Evolutionary conservation across 2,329 filamentous ascomycete genomes (phyloP).

Genomic region (Cladosporium sp.): DNA sequence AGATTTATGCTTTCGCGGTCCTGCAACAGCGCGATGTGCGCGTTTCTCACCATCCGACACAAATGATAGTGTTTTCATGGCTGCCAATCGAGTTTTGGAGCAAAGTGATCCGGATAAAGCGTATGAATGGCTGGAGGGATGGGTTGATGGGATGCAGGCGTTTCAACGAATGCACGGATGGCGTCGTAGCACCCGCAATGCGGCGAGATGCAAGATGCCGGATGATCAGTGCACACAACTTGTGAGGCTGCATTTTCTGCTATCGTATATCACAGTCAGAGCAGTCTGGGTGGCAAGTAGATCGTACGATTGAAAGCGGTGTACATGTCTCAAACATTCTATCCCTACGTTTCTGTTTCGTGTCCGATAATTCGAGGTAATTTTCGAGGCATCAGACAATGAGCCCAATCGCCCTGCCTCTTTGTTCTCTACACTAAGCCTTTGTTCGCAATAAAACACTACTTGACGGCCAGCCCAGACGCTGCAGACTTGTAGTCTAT

Average conservation of each 20-base stretch:
- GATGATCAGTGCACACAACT: neutral
- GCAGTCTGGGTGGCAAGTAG: neutral
- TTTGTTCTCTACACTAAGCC: too few species aligned
- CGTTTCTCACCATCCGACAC: neutral
- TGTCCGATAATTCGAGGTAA: too few species aligned
- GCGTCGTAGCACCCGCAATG: neutral
- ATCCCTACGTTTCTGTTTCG: too few species aligned
- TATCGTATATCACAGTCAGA: neutral
- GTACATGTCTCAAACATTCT: neutral
- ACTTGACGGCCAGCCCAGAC: too few species aligned
- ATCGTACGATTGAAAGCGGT: neutral
- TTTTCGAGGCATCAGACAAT: too few species aligned
- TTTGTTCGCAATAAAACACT: too few species aligned
- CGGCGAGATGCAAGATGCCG: neutral
- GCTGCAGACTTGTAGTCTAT: too few species aligned
- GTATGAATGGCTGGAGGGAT: neutral
- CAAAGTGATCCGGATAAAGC: neutral
- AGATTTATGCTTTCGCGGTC: neutral
- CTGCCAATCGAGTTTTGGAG: neutral
- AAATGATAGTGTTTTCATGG: neutral
- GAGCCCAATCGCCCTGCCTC: too few species aligned
- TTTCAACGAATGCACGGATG: neutral
- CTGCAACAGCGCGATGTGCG: neutral
- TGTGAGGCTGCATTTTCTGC: neutral
- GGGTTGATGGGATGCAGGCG: neutral